Percentiles rank a stretch among this genome's conserved stretches.
Evolutionary conservation across 1,284 basidiomycete genomes (phyloP).

Genomic region (Cryptococcus hybrid): DNA sequence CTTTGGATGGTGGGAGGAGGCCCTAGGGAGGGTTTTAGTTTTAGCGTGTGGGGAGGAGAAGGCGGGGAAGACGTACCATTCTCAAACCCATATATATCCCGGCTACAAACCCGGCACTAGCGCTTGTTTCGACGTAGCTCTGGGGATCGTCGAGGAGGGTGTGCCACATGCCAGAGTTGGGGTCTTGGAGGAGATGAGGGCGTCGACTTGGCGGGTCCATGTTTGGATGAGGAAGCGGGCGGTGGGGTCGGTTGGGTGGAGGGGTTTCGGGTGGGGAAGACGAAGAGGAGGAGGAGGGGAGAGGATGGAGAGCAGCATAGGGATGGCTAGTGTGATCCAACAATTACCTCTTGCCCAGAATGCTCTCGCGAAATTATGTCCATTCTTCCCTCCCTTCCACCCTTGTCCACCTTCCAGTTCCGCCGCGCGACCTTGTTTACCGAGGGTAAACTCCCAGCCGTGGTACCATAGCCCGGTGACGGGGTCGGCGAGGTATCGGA

Average conservation of each 20-base stretch:
- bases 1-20: constrained; percentile 15
- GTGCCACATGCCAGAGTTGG: constrained; percentile 60
- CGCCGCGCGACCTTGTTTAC: constrained; percentile 1
- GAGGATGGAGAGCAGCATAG: constrained; percentile 60
- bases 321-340: constrained; percentile 63
- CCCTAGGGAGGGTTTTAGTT: constrained; percentile 5
- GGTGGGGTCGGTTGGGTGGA: constrained; percentile 35
- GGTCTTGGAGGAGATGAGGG: constrained; percentile 58
- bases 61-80: constrained; percentile 28
- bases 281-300: constrained; percentile 46
- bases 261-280: constrained; percentile 15
- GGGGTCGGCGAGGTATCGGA: constrained; percentile 40
- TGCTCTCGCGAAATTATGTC: constrained; percentile 56
- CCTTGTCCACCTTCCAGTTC: constrained; percentile 1
- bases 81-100: constrained; percentile 61
- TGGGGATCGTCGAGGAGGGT: constrained; percentile 61
- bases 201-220: constrained; percentile 58
- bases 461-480: constrained; percentile 44
- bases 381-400: constrained; percentile 8
- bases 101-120: constrained; percentile 63
- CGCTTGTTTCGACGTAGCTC: constrained; percentile 61
- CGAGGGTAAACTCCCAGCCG: constrained; percentile 49
- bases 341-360: constrained; percentile 66
- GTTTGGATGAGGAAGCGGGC: constrained; percentile 55
- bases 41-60: background rate